Evolutionary conservation across 2,329 filamentous ascomycete genomes (phyloP), one percentile per base, ranked within the genome.

Genomic region (Leptographium procerum): DNA sequence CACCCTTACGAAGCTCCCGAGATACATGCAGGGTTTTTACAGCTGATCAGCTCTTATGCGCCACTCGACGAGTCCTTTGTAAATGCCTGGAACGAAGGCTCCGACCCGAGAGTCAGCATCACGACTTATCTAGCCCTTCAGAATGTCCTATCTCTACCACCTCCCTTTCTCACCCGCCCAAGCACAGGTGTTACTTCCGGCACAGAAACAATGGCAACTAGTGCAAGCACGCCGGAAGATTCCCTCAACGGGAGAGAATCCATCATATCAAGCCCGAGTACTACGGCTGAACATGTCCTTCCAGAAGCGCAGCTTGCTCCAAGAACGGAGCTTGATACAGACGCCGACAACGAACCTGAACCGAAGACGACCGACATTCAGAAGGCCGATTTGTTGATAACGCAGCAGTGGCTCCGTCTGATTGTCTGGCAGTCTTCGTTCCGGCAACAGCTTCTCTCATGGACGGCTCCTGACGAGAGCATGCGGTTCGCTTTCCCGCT

Each of bases 341-440:
- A 57, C 13, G n/a, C 40, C 16, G 55, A 62, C 29, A n/a, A 51
- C 7, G 60, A 59, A 9, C 31, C 29, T 7, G 57, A 75, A 43
- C 77, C 79, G 55, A 67, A 69, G 61, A 68, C 71, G 6, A 85
- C 83, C 0, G 82, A 85, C 59, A 84, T 82, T 24, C 85, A 88
- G 64, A 85, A 84, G 57, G 83, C 86, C 8, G 84, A 88, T 64
- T 76, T 88, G 22, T 75, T 86, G 50, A 79, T 86, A 57, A 88
- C 84, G 2, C 85, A 88, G 66, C 84, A 87, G 65, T 88, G 85
- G 85, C 74, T 88, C 5, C 76, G 82, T 22, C 81, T 84, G 1
- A 85, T 87, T 71, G 80, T 87, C n/a, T 88, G 85, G 85, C 85
- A 87, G 64, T 77, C 85, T 1, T 84, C 84, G 3, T 86, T 86